A percentile compares a stretch with the other conserved stretches of the same genome.
These are phyloP conservation scores for Plasmodium berghei DNA, from an alignment of 169 alveolate species.

Conservation along the genomic window DNA sequence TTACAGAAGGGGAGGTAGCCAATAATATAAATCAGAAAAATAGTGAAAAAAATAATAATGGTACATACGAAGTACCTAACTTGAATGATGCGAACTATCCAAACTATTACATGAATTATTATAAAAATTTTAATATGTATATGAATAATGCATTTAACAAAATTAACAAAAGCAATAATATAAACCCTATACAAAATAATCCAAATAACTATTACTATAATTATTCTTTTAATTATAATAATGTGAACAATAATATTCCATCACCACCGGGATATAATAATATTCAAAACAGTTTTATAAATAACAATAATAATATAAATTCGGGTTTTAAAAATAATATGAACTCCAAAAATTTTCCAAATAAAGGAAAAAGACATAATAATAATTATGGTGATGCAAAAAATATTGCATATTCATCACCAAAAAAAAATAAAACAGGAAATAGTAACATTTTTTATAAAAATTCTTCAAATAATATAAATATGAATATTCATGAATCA, in stretches of 20 bases:
- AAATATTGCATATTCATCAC: not conserved
- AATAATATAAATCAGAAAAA: not conserved
- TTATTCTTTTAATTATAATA: slow-evolving; percentile 5
- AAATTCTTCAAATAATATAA: slow-evolving; percentile 5
- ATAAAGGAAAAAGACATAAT: slow-evolving; percentile 21
- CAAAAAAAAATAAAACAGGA: slow-evolving; percentile 30
- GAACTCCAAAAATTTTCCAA: slow-evolving; percentile 9
- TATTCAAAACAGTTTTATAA: not conserved
- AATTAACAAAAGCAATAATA: not conserved
- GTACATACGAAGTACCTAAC: too few relatives aligned
- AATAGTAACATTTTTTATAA: not conserved
- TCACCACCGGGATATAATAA: slow-evolving; percentile 10
- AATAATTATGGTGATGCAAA: slow-evolving; percentile 1
- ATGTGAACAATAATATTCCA: not conserved
- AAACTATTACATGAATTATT: not conserved
- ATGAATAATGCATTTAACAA: not conserved
- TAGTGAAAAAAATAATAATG: not conserved
- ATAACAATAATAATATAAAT: not conserved
- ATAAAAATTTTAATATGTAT: not conserved
- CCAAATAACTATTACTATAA: slow-evolving; percentile 4
- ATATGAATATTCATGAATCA: not conserved
- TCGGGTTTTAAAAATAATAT: slow-evolving; percentile 4
- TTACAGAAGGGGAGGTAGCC: too few relatives aligned
- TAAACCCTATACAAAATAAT: not conserved
- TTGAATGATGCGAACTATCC: not conserved